phyloP scores from a whole-genome alignment of 2,329 filamentous ascomycete species.

The Cladosporium sp. region DNA sequence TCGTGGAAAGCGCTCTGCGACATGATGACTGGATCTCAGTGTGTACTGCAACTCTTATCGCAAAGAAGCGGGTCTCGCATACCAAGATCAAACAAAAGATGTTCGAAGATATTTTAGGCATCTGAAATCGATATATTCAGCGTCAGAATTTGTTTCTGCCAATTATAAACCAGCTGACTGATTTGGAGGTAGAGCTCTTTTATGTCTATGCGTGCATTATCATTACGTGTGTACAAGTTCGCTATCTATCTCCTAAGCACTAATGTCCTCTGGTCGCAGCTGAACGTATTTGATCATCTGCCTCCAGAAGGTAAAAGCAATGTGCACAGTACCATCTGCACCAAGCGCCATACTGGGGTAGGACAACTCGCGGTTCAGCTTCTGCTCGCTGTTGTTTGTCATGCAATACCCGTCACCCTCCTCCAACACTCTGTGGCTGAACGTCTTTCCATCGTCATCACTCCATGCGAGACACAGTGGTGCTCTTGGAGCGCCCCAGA shows the following conservation, averaged over 20 bases:
- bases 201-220: no score
- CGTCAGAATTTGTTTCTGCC: no score
- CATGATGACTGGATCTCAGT: no score
- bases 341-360: slow-evolving; percentile 17
- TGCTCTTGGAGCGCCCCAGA: slow-evolving; percentile 19
- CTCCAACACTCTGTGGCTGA: slow-evolving; percentile 13
- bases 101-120: no score
- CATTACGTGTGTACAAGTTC: no score
- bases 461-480: slow-evolving; percentile 18
- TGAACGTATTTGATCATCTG: slow-evolving; percentile 19
- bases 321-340: slow-evolving; percentile 12
- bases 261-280: slow-evolving; percentile 3
- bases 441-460: slow-evolving; percentile 16
- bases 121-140: no score
- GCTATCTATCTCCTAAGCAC: neutral
- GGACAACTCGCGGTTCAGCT: slow-evolving; percentile 18
- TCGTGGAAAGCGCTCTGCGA: no score
- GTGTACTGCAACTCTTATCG: no score
- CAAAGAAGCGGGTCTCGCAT: no score
- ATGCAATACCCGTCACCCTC: slow-evolving; percentile 19
- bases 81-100: no score
- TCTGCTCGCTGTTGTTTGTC: slow-evolving; percentile 20
- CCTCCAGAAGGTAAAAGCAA: slow-evolving; percentile 19
- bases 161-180: no score
- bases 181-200: no score